These are phyloP conservation scores for Raphanus hybrid DNA, from an alignment of 441 rosid species.

Conservation along the genomic window DNA sequence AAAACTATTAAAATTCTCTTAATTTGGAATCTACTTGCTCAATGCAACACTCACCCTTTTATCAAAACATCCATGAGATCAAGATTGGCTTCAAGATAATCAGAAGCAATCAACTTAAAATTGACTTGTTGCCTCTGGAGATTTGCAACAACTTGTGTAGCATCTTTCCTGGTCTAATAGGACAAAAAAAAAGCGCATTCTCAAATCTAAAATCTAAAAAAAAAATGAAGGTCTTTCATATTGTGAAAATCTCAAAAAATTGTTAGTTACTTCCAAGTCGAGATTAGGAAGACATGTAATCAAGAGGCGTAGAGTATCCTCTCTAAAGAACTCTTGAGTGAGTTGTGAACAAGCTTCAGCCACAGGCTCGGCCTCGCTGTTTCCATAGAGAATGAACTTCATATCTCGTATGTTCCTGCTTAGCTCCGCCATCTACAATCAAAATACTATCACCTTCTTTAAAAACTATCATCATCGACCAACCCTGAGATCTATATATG, in stretches of 20 bases:
- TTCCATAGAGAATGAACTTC: slow-evolving; percentile 86
- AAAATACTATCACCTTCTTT: too few relatives aligned
- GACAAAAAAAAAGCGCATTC: not conserved
- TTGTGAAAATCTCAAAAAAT: not conserved
- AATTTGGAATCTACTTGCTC: not conserved
- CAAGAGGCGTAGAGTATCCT: slow-evolving; percentile 75
- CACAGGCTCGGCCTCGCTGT: slow-evolving; percentile 94
- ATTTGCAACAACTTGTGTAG: slow-evolving; percentile 96
- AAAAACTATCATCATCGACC: too few relatives aligned
- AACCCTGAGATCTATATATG: too few relatives aligned
- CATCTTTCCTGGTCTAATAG: slow-evolving; percentile 81
- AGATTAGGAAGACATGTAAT: slow-evolving; percentile 79
- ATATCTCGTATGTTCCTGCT: slow-evolving; percentile 78
- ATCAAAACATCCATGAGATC: too few relatives aligned
- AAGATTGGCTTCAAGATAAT: slow-evolving; percentile 62
- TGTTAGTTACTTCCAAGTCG: slow-evolving; percentile 72
- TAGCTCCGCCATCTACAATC: slow-evolving; percentile 72
- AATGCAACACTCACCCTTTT: too few relatives aligned
- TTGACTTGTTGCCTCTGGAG: slow-evolving; percentile 94
- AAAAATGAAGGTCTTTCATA: too few relatives aligned
- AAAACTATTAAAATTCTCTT: slow-evolving; percentile 12
- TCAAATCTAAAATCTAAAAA: not conserved
- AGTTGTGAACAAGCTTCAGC: slow-evolving; percentile 87
- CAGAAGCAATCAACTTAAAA: slow-evolving; percentile 86
- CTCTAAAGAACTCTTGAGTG: slow-evolving; percentile 91